These are phyloP conservation scores for Glycine latifolia DNA, from an alignment of 306 rosid genomes.

Conservation along the genomic window DNA sequence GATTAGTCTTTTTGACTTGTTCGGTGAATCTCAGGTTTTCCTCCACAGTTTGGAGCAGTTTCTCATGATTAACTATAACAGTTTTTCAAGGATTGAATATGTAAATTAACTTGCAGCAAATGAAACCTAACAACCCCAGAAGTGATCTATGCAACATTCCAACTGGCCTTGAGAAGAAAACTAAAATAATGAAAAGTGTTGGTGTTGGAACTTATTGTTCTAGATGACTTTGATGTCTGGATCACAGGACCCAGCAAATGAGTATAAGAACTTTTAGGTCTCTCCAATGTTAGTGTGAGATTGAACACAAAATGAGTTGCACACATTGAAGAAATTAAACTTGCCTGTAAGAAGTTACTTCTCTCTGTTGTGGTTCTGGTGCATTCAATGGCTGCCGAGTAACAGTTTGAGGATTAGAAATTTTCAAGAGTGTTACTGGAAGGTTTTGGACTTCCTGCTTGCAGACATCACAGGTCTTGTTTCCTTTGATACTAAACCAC, in stretches of 20 bases:
- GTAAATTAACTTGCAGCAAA: constrained; percentile 8
- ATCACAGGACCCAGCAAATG: background rate
- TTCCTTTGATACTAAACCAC: constrained; percentile 87
- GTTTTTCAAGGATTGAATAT: background rate
- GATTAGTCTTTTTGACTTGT: constrained; percentile 1
- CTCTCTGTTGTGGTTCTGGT: constrained; percentile 49
- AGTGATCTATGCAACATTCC: constrained; percentile 1
- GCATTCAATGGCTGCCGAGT: constrained; percentile 44
- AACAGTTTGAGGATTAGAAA: constrained; percentile 55
- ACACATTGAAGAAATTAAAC: constrained; percentile 34
- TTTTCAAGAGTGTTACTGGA: constrained; percentile 73
- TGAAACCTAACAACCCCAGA: background rate
- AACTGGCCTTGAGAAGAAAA: background rate
- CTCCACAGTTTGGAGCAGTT: background rate
- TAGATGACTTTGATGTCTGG: no score
- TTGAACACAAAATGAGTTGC: constrained; percentile 10
- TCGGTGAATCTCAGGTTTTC: background rate
- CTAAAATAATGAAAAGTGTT: background rate
- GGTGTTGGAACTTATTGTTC: background rate
- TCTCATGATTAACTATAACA: background rate
- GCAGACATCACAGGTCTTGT: constrained; percentile 81
- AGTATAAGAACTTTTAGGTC: background rate
- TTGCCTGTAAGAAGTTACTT: constrained; percentile 57
- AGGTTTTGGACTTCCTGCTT: constrained; percentile 70
- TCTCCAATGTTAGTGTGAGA: background rate